Evolutionary conservation across 208 protist genomes (phyloP).

Genomic region (Trypanosoma avium): DNA sequence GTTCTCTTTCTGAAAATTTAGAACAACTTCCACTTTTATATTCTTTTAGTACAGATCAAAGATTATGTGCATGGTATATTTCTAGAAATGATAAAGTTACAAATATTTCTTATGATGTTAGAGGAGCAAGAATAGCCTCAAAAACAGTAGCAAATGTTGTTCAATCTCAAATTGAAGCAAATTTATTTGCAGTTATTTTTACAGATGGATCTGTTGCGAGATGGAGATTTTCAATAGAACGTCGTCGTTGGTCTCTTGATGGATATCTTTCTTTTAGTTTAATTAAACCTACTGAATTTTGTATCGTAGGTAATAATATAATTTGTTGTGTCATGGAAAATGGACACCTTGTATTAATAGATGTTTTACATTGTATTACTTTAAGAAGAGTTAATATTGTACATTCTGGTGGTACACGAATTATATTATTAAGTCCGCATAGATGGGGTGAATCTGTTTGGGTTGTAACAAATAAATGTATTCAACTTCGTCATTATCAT

Average conservation of each 20-base stretch:
- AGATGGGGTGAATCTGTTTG: slow-evolving; percentile 67
- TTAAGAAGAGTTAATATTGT: slow-evolving; percentile 70
- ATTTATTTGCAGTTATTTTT: slow-evolving; percentile 74
- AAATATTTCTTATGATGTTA: slow-evolving; percentile 58
- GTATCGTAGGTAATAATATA: slow-evolving; percentile 34
- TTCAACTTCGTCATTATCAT: slow-evolving; percentile 56
- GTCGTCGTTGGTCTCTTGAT: slow-evolving; percentile 55
- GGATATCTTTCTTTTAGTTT: slow-evolving; percentile 48
- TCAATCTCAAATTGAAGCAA: slow-evolving; percentile 51
- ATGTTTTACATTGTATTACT: slow-evolving; percentile 50
- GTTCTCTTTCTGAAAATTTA: slow-evolving; percentile 2
- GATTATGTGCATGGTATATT: slow-evolving; percentile 73
- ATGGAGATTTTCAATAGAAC: slow-evolving; percentile 55
- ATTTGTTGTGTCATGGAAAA: slow-evolving; percentile 69
- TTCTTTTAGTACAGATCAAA: slow-evolving; percentile 73
- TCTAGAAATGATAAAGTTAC: slow-evolving; percentile 43
- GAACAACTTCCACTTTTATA: slow-evolving; percentile 63
- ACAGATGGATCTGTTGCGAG: slow-evolving; percentile 68
- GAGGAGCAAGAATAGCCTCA: slow-evolving; percentile 61
- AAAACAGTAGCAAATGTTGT: slow-evolving; percentile 61
- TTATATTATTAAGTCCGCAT: slow-evolving; percentile 65
- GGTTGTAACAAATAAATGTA: slow-evolving; percentile 65
- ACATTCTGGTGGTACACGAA: slow-evolving; percentile 70
- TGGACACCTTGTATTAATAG: slow-evolving; percentile 68
- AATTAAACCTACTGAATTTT: slow-evolving; percentile 42